Base-by-base conservation (phyloP, 805 yeast genomes). In the Tetrapisispora namnaoensis region DNA sequence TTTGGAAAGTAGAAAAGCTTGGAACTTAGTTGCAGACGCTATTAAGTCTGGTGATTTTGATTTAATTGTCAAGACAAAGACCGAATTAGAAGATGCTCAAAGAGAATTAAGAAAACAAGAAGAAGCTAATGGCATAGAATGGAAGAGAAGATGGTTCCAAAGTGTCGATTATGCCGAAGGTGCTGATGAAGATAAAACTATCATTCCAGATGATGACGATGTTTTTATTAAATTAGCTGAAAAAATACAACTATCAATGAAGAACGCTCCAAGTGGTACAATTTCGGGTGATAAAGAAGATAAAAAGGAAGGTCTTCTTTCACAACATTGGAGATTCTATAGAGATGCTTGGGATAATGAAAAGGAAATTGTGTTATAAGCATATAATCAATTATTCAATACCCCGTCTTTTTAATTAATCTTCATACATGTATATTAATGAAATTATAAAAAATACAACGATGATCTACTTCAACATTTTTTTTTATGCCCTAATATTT, bases 11-110 rank as follows among this genome's bases (percentile, higher is more conserved):
- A 83, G 97, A 71, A 79, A 73, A 58, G 98, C 98, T n/a, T 93
- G 99, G 99, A 59, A 64, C 45, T 77, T 80, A 54, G 98, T 93
- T 24, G 95, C 97, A 0, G 87, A 76, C 11, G 98, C 99, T 18
- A 84, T 89, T 58, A 78, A 75, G 51, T 68, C 70, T 22, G 86
- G 93, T 42, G 84, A 90, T 65, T 86, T 78, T 66, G 88, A 87
- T 57, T 69, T 75, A 53, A 89, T 91, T 56, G 82, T 82, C 61
- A 70, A 72, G 53, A 86, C 85, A 59, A 93, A 93, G 73, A 73
- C 90, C 16, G 70, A 73, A 64, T 76, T 93, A 56, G 99, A 93
- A 71, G 85, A 86, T 62, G 78, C 74, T 28, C 97, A 93, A 72
- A 82, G 99, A 63, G 90, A 81, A 47, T 64, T 84, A 66, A 80